phyloP scores from a whole-genome alignment of 495 filamentous ascomycete genomes.

The Penicillium malachiteum region DNA sequence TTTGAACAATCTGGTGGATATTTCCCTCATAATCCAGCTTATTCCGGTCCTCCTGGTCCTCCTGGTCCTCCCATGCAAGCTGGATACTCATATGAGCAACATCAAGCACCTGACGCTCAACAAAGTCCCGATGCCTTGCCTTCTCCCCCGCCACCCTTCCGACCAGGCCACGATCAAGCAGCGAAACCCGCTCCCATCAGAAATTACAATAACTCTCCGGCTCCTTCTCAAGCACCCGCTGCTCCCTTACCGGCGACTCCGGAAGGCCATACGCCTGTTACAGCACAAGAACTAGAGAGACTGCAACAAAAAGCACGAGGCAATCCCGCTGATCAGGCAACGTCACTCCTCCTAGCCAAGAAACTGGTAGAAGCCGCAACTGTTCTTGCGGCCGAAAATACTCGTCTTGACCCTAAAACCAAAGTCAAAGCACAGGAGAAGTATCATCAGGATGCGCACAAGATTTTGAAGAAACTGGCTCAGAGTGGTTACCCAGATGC shows the following conservation, averaged over 20 bases:
- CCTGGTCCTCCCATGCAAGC: slow-evolving; percentile 8
- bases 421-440: slow-evolving; percentile 76
- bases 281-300: slow-evolving; percentile 70
- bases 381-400: slow-evolving; percentile 65
- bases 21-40: slow-evolving; percentile 8
- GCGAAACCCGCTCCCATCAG: slow-evolving; percentile 70
- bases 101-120: slow-evolving; percentile 16
- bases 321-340: slow-evolving; percentile 68
- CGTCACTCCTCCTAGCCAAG: slow-evolving; percentile 74
- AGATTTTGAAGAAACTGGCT: slow-evolving; percentile 84
- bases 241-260: slow-evolving; percentile 32
- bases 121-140: slow-evolving; percentile 64
- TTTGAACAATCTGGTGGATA: slow-evolving; percentile 13
- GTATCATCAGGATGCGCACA: slow-evolving; percentile 82
- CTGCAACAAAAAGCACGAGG: slow-evolving; percentile 64
- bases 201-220: slow-evolving; percentile 57
- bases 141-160: slow-evolving; percentile 75
- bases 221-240: slow-evolving; percentile 27
- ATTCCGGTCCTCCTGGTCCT: slow-evolving; percentile 9
- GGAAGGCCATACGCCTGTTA: slow-evolving; percentile 56
- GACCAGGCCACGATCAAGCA: slow-evolving; percentile 66
- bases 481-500: slow-evolving; percentile 70
- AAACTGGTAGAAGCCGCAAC: slow-evolving; percentile 82
- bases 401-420: slow-evolving; percentile 71
- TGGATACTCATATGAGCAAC: slow-evolving; percentile 17